A percentile compares a stretch with the other conserved stretches of the same genome.
These are phyloP conservation scores for Mycena metata DNA, from an alignment of 768 basidiomycete species.

Conservation along the genomic window DNA sequence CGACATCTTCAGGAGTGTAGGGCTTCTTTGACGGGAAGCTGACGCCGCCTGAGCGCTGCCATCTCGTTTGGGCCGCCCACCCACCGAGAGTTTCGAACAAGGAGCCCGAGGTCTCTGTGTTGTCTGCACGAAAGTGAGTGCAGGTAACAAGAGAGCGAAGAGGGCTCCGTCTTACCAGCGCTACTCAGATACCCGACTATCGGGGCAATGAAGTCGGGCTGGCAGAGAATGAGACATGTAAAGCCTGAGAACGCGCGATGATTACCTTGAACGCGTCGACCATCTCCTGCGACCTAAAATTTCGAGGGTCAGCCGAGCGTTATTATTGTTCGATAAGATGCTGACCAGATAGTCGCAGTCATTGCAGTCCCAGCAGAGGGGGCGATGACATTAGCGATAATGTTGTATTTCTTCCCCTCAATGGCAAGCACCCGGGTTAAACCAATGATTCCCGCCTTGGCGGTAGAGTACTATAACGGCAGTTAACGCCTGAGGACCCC, in stretches of 20 bases:
- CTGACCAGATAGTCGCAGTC: slow-evolving; percentile 85
- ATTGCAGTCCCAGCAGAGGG: slow-evolving; percentile 93
- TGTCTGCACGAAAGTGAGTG: slow-evolving; percentile 59
- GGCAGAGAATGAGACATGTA: not conserved
- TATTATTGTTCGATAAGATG: no score
- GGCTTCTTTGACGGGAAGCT: slow-evolving; percentile 86
- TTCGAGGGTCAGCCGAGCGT: not conserved
- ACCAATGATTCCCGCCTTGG: slow-evolving; percentile 93
- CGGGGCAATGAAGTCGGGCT: slow-evolving; percentile 93
- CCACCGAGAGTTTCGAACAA: slow-evolving; percentile 93
- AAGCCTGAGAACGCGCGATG: not conserved
- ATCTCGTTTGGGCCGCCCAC: slow-evolving; percentile 92
- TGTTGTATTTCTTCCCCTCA: slow-evolving; percentile 93
- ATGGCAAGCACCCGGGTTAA: slow-evolving; percentile 91
- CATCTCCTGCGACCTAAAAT: slow-evolving; percentile 82
- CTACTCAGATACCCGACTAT: slow-evolving; percentile 92
- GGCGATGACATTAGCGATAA: slow-evolving; percentile 89
- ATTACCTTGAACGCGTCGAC: slow-evolving; percentile 88
- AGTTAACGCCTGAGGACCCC: slow-evolving; percentile 16
- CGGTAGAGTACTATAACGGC: slow-evolving; percentile 80
- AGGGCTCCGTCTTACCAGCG: slow-evolving; percentile 57
- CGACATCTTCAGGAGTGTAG: slow-evolving; percentile 84
- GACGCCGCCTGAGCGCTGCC: slow-evolving; percentile 91
- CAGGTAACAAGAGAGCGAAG: not conserved
- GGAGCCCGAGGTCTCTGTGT: slow-evolving; percentile 76